phyloP scores from a whole-genome alignment of 2,329 filamentous ascomycete species.

The Alternaria gansuensis region DNA sequence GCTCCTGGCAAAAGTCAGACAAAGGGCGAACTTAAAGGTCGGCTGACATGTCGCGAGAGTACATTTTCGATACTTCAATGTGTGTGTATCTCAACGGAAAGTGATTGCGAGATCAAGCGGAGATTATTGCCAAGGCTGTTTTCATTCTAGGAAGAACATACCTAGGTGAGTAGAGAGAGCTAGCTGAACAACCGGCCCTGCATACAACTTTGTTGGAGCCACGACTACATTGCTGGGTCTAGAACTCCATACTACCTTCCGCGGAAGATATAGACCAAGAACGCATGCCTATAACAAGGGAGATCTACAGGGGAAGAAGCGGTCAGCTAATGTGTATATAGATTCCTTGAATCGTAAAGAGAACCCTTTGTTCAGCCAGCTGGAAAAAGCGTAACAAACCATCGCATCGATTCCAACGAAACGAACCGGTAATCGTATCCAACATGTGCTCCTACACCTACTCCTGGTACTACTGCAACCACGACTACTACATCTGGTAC shows the following conservation, averaged over 20 bases:
- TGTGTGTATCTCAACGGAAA: not conserved
- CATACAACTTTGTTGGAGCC: conserved; percentile 1
- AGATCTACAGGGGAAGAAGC: conserved; percentile 13
- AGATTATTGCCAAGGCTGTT: not conserved
- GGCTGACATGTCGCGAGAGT: not conserved
- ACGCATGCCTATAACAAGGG: not conserved
- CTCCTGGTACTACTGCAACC: conserved; percentile 59
- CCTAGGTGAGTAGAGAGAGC: not conserved
- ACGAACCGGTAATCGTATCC: not conserved
- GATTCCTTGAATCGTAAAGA: not conserved
- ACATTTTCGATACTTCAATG: not conserved
- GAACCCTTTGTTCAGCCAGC: not conserved
- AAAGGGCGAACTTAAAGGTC: not conserved
- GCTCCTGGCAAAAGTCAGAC: conserved; percentile 1
- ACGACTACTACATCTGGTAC: conserved; percentile 59
- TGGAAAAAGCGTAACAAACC: not conserved
- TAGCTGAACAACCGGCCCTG: not conserved
- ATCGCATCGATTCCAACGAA: not conserved
- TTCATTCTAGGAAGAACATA: not conserved
- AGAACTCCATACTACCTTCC: not conserved
- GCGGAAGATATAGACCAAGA: not conserved
- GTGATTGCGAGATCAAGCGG: no score
- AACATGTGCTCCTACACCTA: conserved; percentile 60
- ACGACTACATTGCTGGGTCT: conserved; percentile 3
- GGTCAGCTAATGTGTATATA: conserved; percentile 20